A percentile compares a stretch with the other conserved stretches of the same genome.
Conservation (phyloP, 169 alveolate genomes). For the Neospora caninum region DNA sequence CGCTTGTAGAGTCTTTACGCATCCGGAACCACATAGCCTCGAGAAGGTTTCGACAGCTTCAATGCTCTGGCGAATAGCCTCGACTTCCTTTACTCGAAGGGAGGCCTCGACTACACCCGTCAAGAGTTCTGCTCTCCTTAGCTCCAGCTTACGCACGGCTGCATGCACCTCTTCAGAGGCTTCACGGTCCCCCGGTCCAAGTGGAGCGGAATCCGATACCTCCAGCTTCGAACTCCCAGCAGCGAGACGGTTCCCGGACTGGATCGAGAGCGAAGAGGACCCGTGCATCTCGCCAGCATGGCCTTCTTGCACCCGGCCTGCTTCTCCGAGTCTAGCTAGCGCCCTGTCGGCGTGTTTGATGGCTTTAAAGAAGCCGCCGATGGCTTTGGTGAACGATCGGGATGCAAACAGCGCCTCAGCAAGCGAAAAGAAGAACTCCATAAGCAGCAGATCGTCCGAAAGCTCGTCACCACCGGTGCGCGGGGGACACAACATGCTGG, state of each 20-base stretch:
- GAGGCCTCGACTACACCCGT: conserved; percentile 16
- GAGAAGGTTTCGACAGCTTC: conserved; percentile 18
- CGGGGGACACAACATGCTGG: neutral
- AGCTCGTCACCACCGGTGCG: neutral
- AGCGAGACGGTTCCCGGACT: neutral
- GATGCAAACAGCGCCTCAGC: neutral
- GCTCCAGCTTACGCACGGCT: neutral
- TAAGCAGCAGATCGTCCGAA: neutral
- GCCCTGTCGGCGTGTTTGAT: conserved; percentile 15
- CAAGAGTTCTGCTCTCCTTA: conserved; percentile 27
- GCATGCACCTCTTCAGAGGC: neutral
- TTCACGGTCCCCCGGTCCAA: neutral
- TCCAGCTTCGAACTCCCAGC: neutral
- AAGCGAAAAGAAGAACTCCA: conserved; percentile 22
- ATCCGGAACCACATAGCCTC: neutral
- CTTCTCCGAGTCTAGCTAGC: neutral
- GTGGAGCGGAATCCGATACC: too few relatives aligned
- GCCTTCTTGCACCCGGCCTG: neutral
- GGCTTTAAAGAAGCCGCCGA: conserved; percentile 16
- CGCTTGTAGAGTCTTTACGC: neutral
- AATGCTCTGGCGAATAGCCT: neutral
- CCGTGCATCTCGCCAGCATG: too few relatives aligned
- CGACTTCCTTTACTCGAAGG: neutral
- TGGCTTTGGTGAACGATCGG: neutral
- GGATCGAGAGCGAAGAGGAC: too few relatives aligned